Base-by-base conservation (phyloP, 2,329 filamentous ascomycete genomes). In the Phoma sp. region DNA sequence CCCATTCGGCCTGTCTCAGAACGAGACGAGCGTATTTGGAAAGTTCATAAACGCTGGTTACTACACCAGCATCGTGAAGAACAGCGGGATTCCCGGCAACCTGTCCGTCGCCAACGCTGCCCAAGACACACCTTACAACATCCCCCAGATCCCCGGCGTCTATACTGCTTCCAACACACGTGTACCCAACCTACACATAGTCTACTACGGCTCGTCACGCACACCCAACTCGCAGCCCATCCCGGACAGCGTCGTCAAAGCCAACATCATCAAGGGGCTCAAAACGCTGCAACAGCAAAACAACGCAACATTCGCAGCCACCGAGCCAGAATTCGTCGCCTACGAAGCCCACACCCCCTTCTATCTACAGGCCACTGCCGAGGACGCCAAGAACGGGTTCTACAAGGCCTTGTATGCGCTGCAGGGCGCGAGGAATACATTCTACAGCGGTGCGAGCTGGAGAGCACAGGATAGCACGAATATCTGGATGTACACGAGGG, bases 61-160 rank as follows among this genome's bases (percentile, higher is more conserved):
- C 64, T 81, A 77, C 58, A 74, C 72, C 3, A 69, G 61, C 4
- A 45, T 80, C 0, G 52, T 80, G 3, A 68, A 66, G 2, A 74
- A 77, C 34, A 76, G 75, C 1, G 74, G 73, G 1, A n/a, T n/a
- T n/a, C 68, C 74, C 2, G 57, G 56, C 12, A 65, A 61, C 39
- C n/a, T 59, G 10, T 56, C 45, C 4, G 50, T 74, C 10, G 30
- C 64, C n/a, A 73, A 74, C 57, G 46, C 66, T 28, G 65, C 63
- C 9, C 48, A 64, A 1, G 40, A 64, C 11, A 67, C 59, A 11
- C 64, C 65, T 0, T 76, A 69, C 39, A 54, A 62, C 17, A 42
- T 75, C 1, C 70, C 75, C 3, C 38, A 50, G 0, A 64, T 49
- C 29, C 47, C 47, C 7, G 37, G 18, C 4, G 23, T 37, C 21